Base-by-base conservation (phyloP, 805 yeast genomes). In the Peterozyma toletana region DNA sequence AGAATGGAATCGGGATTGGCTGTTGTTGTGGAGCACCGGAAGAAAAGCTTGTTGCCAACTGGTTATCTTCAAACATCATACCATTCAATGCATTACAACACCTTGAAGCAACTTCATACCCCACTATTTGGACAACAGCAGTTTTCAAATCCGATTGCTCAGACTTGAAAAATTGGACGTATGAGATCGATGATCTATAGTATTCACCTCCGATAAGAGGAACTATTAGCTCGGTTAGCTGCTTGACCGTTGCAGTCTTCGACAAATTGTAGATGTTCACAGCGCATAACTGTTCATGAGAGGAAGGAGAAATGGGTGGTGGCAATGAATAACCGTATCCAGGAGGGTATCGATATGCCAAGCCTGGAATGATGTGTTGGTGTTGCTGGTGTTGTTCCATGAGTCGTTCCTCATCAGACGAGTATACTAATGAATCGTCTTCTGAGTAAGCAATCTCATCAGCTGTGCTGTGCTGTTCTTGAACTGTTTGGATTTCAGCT, bases 41-140 rank as follows among this genome's bases (percentile, higher is more conserved):
- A 5, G 35, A 31, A 14, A 43, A 43, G 27, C 10, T 43, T 5
- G 42, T 17, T 5, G 38, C 27, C 39, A 48, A 35, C 33, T 37
- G 14, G 14, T 39, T 40, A 4, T 44, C 50, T 9, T 39, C 33
- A 40, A 39, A 47, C n/a, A 15, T 38, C 13, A 39, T 21, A 11
- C 50, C 50, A 30, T 48, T 43, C 14, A 48, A 36, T 14, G 43
- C 41, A 18, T 35, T 38, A 36, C 16, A 35, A 30, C 39, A 33
- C 9, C 39, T 17, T 30, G 36, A 27, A 9, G 47, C 45, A 2
- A 39, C 29, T 17, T 45, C 48, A 41, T 42, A 45, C 3, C 48
- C 47, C 2, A 14, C 11, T 27, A 45, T 35, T 6, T 42, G 18
- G 17, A 45, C 40, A 2, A 17, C 14, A 14, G 48, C 48, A 33